Evolutionary conservation across 179 eudicot genomes (phyloP).

Genomic region (Spergularia azorica): DNA sequence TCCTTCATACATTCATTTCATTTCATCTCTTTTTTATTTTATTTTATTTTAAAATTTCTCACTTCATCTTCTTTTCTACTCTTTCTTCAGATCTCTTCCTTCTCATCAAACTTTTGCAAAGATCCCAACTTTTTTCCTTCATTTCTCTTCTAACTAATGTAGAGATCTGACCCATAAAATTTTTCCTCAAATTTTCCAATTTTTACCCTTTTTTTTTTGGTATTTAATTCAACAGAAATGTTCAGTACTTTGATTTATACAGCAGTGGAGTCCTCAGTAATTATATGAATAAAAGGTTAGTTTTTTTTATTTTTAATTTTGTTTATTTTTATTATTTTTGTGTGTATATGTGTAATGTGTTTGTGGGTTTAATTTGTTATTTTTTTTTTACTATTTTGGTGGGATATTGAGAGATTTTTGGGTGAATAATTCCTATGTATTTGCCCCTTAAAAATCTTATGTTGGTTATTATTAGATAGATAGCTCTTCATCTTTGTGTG

Average conservation of each 20-base stretch:
- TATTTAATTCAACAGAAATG: background rate
- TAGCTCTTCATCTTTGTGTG: constrained; percentile 29
- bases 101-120: background rate
- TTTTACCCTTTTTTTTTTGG: background rate
- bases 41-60: background rate
- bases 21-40: background rate
- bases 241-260: background rate
- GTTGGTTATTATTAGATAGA: constrained; percentile 4
- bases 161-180: background rate
- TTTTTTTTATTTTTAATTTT: background rate
- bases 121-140: constrained; percentile 9
- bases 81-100: constrained; percentile 25
- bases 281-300: constrained; percentile 19
- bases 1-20: background rate
- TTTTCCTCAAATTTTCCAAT: background rate
- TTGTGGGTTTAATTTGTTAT: background rate
- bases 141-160: background rate
- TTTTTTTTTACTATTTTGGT: background rate
- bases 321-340: too few relatives aligned
- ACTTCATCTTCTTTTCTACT: background rate
- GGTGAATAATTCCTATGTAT: constrained; percentile 13
- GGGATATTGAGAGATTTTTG: background rate
- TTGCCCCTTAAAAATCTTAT: background rate
- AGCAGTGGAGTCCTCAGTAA: background rate
- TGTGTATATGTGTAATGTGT: too few relatives aligned